Evolutionary conservation across 805 yeast species (phyloP), one percentile per base, ranked within the genome.

Genomic region (Isabelozyma pseudorhagii): DNA sequence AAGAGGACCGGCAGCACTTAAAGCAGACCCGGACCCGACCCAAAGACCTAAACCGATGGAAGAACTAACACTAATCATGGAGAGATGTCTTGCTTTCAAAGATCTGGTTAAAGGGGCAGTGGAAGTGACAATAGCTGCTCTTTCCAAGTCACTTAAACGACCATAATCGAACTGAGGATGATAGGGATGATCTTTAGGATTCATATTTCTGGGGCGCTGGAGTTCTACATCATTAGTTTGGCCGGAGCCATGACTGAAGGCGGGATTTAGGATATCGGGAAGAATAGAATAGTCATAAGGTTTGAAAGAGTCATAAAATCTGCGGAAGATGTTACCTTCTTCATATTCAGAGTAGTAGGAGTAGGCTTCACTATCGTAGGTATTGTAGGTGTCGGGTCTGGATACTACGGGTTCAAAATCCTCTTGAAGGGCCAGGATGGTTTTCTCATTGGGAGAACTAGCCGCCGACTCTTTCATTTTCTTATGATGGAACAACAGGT

Each of bases 11-110:
- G 87, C 88, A 14, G 79, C 72, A 40, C 62, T 64, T 51, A 84
- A 67, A 2, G 86, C 80, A 45, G 75, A 64, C 48, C 87, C 89
- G 2, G 87, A 78, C 52, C 87, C 87, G 45, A 84, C 79, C 51
- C 83, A 82, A 49, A 84, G 67, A 61, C 90, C 89, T 3, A 88
- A 83, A 51, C 89, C 89, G 38, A 84, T 80, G 40, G 84, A 77
- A 43, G 87, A 84, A 39, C 88, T 88, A 42, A 85, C 80, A 36
- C 89, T 83, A 52, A 85, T 78, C 80, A 85, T 82, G 55, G 83
- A 82, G 58, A 84, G 62, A 57, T 83, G 88, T 60, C 90, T 78
- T 42, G 70, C 65, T 56, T 81, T 82, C 60, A 83, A 61, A 5
- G 64, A 56, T 43, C 66, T 58, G 10, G 68, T 59, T 38, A 67